phyloP scores from a whole-genome alignment of 1,284 basidiomycete genomes.

The Leccinum pachyderme region DNA sequence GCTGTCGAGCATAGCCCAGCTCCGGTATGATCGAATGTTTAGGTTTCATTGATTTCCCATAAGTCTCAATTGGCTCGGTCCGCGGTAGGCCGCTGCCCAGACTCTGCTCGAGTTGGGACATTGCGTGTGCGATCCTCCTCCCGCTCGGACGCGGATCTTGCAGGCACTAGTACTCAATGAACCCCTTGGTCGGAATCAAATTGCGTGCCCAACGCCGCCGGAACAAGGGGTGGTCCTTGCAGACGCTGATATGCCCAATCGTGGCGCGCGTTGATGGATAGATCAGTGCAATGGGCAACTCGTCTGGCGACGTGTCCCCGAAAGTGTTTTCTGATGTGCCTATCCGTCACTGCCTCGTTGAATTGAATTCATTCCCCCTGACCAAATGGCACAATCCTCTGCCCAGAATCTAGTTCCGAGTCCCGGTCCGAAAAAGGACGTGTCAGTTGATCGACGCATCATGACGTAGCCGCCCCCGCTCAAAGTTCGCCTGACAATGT shows the following conservation, averaged over 20 bases:
- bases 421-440: constrained; percentile 22
- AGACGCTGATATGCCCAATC: constrained; percentile 1
- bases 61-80: constrained; percentile 4
- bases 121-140: constrained; percentile 4
- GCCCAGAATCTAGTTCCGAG: background rate
- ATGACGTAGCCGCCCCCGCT: constrained; percentile 27
- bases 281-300: constrained; percentile 9
- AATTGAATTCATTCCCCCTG: background rate
- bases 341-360: constrained; percentile 2
- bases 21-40: constrained; percentile 32
- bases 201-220: constrained; percentile 10
- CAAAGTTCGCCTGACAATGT: constrained; percentile 20
- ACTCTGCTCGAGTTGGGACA: constrained; percentile 10
- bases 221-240: constrained; percentile 9
- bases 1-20: constrained; percentile 26
- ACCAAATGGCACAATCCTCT: background rate
- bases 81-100: constrained; percentile 12
- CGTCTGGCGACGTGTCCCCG: background rate
- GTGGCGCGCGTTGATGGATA: constrained; percentile 15
- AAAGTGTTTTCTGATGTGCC: constrained; percentile 4
- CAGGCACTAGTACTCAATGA: constrained; percentile 8
- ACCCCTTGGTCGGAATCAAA: constrained; percentile 5
- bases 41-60: constrained; percentile 11
- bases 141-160: constrained; percentile 15
- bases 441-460: constrained; percentile 24